Evolutionary conservation across 495 filamentous ascomycete genomes (phyloP), one percentile per base, ranked within the genome.

Genomic region (Aspergillus biplanus): DNA sequence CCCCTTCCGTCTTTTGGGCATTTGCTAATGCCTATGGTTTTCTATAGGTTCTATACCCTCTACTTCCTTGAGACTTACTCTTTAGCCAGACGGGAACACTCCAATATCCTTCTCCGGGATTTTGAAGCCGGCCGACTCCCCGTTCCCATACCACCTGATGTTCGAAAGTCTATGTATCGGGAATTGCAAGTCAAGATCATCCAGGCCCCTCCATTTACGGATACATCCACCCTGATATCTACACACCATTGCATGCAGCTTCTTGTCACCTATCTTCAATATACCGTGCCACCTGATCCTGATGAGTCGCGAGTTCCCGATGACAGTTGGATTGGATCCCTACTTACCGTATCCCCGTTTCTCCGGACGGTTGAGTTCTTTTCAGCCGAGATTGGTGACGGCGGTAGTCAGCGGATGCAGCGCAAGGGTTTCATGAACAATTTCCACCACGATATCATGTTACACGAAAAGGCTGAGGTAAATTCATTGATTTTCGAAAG

Each of bases 351-450:
- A 11, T 76, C 79, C n/a, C 77, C 78, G 7, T 79, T 80, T 39
- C 55, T 62, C 18, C 77, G 79, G 4, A 71, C 78, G 7, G 74
- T 78, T 52, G 76, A 81, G 52, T 81, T 73, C 57, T 81, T 81
- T 67, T 80, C 79, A 15, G 79, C 79, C 0, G 79, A 81, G 58
- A 79, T 81, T 11, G 79, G 79, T 1, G 75, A 81, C 50, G 78
- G 79, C 8, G 74, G 74, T 18, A 78, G 66, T 56, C 76, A 78
- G 62, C 72, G 78, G 33, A 66, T 74, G 63, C 76, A 80, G 57
- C 73, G 79, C 27, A 81, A 76, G 62, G 75, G 78, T 31, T 81
- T 81, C 62, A 81, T 81, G 79, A 66, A 73, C 53, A 81, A 79
- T 33, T 81, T 81, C 56, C 69, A 79, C 52, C 67, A 70, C 18